Evolutionary conservation across 2,329 filamentous ascomycete genomes (phyloP), one percentile per base, ranked within the genome.

Genomic region (Incumbomyces delicatus): DNA sequence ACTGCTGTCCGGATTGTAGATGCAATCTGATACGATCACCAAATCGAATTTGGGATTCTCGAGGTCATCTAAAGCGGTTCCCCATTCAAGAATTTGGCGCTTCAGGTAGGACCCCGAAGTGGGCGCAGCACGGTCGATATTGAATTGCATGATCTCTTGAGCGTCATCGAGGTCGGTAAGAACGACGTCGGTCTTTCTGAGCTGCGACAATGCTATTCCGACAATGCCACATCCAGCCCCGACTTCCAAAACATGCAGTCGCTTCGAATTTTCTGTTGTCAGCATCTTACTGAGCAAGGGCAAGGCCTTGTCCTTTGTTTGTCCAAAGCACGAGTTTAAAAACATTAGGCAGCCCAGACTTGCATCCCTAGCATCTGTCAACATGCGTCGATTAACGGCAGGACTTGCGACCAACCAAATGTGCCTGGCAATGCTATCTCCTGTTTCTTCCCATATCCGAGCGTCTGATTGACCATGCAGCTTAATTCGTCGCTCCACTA

Each of bases 351-450:
- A 68, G n/a, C 74, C 70, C 14, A 81, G 65, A 34, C 76, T 77
- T 32, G 76, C 78, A 61, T 81, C 78, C 74, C 74, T 69, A 52
- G 50, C 46, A 17, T 27, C n/a, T 31, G 31, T 44, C 20, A 44
- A 31, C n/a, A n/a, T 33, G 16, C n/a, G 29, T 13, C 10, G 27
- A n/a, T n/a, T 11, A 20, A 38, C 41, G 39, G 40, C 33, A 40
- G 32, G 13, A 43, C 40, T 29, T 46, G 32, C 43, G 22, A 39
- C 43, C 13, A 33, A 46, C 82, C 82, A 86, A 41, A 85, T 71
- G 65, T 86, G 82, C 35, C 80, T 69, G 5, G 82, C 82, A 57
- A 86, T 85, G 59, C 79, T 83, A 57, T 86, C 81, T 3, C 81
- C 81, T 0, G 79, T 83, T 57, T 85, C 82, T 60, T 86, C 82